A percentile compares a stretch with the other conserved stretches of the same genome.
These are phyloP conservation scores for Diaporthe eres DNA, from an alignment of 2,329 filamentous ascomycete species.

Conservation along the genomic window DNA sequence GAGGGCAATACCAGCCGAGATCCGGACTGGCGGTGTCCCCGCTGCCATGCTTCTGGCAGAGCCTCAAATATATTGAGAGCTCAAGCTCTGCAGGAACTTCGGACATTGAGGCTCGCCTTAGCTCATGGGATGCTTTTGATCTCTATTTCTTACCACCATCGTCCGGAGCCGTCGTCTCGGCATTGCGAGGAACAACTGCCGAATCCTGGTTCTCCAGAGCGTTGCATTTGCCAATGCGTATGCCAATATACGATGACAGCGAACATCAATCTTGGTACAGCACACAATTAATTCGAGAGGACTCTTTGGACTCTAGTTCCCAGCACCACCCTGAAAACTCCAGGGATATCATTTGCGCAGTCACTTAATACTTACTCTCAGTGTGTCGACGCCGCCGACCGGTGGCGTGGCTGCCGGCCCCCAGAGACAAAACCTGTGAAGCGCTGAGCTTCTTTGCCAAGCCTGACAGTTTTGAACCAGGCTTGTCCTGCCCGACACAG, in stretches of 20 bases:
- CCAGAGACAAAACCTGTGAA: slow-evolving; percentile 7
- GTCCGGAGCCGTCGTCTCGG: not conserved
- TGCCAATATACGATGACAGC: slow-evolving; percentile 18
- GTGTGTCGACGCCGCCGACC: not conserved
- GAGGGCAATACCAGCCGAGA: slow-evolving; percentile 12
- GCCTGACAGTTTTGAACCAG: not conserved
- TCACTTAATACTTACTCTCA: not conserved
- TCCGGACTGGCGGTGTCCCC: slow-evolving; percentile 14
- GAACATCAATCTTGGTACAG: not conserved
- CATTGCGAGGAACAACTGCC: not conserved
- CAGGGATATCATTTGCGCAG: not conserved
- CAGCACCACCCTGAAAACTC: not conserved
- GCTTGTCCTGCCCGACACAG: slow-evolving; percentile 9
- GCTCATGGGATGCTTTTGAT: not conserved
- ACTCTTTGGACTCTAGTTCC: not conserved
- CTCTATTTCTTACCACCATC: not conserved
- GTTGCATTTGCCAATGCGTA: slow-evolving; percentile 8
- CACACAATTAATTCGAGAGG: not conserved
- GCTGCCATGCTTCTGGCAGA: slow-evolving; percentile 3
- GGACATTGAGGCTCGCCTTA: not conserved
- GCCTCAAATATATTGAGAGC: slow-evolving; percentile 26
- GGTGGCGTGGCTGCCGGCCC: slow-evolving; percentile 2
- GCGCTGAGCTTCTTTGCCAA: slow-evolving; percentile 29
- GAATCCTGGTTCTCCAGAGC: not conserved
- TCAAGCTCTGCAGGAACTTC: slow-evolving; percentile 14